Evolutionary conservation across 345 rosid species (phyloP).

Genomic region (Mallotus nudiflorus): DNA sequence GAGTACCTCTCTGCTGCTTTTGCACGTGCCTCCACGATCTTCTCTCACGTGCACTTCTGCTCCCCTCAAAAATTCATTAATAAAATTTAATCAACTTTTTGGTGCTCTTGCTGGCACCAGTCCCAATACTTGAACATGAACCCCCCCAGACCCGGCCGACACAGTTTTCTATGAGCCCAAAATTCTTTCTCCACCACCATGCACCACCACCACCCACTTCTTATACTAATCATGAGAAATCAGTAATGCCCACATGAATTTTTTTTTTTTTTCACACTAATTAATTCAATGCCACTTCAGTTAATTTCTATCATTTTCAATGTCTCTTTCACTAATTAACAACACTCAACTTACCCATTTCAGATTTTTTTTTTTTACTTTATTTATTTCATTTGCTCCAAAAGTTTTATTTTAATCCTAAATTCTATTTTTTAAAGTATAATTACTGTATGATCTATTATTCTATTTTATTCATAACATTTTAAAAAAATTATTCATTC

Average conservation of each 20-base stretch:
- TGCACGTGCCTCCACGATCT: constrained; percentile 40
- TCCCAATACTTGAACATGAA: constrained; percentile 33
- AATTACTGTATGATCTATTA: too few relatives aligned
- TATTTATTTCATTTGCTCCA: not conserved
- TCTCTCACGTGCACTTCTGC: constrained; percentile 41
- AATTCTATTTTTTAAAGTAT: too few relatives aligned
- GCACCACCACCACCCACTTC: constrained; percentile 5
- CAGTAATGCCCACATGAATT: too few relatives aligned
- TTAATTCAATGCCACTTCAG: not conserved
- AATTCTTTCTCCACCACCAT: constrained; percentile 9
- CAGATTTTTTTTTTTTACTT: not conserved
- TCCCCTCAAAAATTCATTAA: constrained; percentile 7
- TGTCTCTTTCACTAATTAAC: not conserved
- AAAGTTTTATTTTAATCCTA: too few relatives aligned
- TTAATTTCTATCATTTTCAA: constrained; percentile 9
- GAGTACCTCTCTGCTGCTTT: not conserved
- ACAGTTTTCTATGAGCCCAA: constrained; percentile 41
- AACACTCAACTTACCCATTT: not conserved
- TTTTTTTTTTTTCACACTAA: too few relatives aligned
- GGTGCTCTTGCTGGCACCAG: constrained; percentile 33
- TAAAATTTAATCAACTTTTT: constrained; percentile 10
- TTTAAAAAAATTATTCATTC: too few relatives aligned
- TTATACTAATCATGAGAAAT: too few relatives aligned
- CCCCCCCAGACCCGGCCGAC: constrained; percentile 55
- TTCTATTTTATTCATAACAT: too few relatives aligned